These are phyloP conservation scores for Maudiozyma saulgeensis DNA, from an alignment of 805 yeast genomes.

Conservation along the genomic window DNA sequence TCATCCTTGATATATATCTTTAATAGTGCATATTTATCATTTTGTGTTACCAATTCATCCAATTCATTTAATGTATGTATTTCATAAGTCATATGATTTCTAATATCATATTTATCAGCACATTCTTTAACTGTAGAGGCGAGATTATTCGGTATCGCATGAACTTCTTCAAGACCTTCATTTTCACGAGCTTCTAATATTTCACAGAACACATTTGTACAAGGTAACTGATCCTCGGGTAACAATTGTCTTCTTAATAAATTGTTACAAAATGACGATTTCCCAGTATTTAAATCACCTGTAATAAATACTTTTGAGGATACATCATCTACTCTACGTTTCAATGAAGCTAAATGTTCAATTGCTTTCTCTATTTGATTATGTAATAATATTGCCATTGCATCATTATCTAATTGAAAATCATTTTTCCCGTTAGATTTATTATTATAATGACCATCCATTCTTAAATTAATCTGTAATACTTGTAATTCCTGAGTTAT, in stretches of 20 bases:
- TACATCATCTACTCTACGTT: conserved; percentile 81
- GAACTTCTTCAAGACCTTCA: conserved; percentile 76
- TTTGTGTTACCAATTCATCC: conserved; percentile 60
- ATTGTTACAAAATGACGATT: conserved; percentile 91
- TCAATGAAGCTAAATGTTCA: conserved; percentile 59
- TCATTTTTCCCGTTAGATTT: conserved; percentile 30
- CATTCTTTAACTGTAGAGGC: conserved; percentile 22
- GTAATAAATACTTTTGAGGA: conserved; percentile 91
- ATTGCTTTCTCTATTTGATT: conserved; percentile 56
- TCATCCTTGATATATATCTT: conserved; percentile 75
- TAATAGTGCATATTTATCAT: conserved; percentile 61
- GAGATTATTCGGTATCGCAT: conserved; percentile 62
- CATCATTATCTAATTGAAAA: conserved; percentile 47
- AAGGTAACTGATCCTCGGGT: conserved; percentile 97
- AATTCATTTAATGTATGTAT: conserved; percentile 45
- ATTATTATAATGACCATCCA: conserved; percentile 17
- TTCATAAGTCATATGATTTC: conserved; percentile 59
- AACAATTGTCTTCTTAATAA: conserved; percentile 63
- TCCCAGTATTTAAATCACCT: conserved; percentile 95
- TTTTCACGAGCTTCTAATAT: conserved; percentile 78
- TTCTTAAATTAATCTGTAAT: conserved; percentile 18
- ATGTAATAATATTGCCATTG: conserved; percentile 60
- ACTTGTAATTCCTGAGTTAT: conserved; percentile 26
- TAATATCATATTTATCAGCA: conserved; percentile 26
- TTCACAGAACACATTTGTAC: conserved; percentile 93